Conservation (phyloP, 2,329 filamentous ascomycete genomes). For the Penicillium sp. region DNA sequence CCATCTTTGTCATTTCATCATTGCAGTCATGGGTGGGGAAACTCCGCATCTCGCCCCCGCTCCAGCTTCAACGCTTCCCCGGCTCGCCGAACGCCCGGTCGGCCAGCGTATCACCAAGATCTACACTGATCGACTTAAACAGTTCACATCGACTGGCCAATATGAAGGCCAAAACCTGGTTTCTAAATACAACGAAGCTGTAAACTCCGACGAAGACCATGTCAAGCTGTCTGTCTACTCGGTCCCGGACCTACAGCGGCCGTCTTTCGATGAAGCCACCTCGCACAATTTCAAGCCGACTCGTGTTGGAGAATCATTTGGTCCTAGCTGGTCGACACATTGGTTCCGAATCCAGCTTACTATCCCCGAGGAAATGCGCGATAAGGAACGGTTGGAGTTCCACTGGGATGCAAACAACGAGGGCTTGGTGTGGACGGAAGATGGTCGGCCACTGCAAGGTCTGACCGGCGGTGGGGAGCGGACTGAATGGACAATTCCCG, state of each 20-base stretch:
- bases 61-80: constrained; percentile 45
- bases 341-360: constrained; percentile 87
- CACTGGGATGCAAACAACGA: constrained; percentile 96
- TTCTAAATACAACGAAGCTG: constrained; percentile 70
- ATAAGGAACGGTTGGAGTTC: constrained; percentile 83
- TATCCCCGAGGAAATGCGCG: constrained; percentile 65
- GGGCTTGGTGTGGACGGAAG: constrained; percentile 85
- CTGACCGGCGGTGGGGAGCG: constrained; percentile 86
- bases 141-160: constrained; percentile 75
- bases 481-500: constrained; percentile 83
- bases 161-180: constrained; percentile 71
- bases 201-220: constrained; percentile 64
- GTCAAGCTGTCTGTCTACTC: constrained; percentile 84
- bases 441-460: constrained; percentile 86
- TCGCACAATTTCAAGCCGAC: constrained; percentile 72
- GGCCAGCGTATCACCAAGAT: constrained; percentile 81
- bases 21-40: constrained; percentile 37
- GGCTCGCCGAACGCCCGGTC: constrained; percentile 50
- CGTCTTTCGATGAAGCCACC: constrained; percentile 78
- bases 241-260: constrained; percentile 71
- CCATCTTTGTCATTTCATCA: neutral
- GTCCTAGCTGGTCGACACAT: constrained; percentile 94
- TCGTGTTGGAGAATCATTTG: constrained; percentile 72
- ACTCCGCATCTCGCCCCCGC: constrained; percentile 25
- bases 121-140: constrained; percentile 75